A percentile compares a stretch with the other conserved stretches of the same genome.
Conservation (phyloP, 768 basidiomycete genomes). For the Porpolomopsis calyptriformis region DNA sequence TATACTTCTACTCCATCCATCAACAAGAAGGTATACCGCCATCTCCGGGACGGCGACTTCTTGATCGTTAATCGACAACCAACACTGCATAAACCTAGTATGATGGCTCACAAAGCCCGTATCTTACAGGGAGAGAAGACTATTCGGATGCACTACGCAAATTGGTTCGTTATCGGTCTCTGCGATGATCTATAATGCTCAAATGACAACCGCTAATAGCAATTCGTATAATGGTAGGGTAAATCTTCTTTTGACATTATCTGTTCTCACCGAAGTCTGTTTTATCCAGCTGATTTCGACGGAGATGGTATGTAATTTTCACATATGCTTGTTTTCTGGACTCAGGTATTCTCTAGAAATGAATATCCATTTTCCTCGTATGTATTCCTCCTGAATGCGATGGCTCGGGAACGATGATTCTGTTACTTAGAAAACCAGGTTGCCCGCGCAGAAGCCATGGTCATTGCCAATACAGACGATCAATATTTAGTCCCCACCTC, state of each 20-base stretch:
- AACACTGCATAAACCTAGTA: constrained; percentile 96
- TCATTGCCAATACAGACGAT: constrained; percentile 95
- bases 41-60: constrained; percentile 89
- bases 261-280: constrained; percentile 4
- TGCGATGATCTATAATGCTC: constrained; percentile 4
- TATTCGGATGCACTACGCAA: constrained; percentile 99
- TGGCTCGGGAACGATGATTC: too few species aligned
- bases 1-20: constrained; percentile 68
- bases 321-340: constrained; percentile 5
- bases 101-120: constrained; percentile 96
- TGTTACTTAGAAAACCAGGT: constrained; percentile 71
- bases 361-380: constrained; percentile 99
- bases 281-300: constrained; percentile 69
- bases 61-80: constrained; percentile 96
- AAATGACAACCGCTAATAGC: constrained; percentile 30
- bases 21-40: constrained; percentile 97
- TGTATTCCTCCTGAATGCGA: constrained; percentile 24
- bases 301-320: constrained; percentile 56
- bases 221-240: constrained; percentile 91
- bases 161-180: constrained; percentile 55
- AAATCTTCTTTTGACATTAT: not conserved
- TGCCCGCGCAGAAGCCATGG: constrained; percentile 86
- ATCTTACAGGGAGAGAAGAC: constrained; percentile 95
- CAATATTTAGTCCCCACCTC: constrained; percentile 99
- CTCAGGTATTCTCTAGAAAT: constrained; percentile 53